These are phyloP conservation scores for Nowakowskiella sp. DNA, from an alignment of 192 early-diverging fungal species.

Conservation along the genomic window DNA sequence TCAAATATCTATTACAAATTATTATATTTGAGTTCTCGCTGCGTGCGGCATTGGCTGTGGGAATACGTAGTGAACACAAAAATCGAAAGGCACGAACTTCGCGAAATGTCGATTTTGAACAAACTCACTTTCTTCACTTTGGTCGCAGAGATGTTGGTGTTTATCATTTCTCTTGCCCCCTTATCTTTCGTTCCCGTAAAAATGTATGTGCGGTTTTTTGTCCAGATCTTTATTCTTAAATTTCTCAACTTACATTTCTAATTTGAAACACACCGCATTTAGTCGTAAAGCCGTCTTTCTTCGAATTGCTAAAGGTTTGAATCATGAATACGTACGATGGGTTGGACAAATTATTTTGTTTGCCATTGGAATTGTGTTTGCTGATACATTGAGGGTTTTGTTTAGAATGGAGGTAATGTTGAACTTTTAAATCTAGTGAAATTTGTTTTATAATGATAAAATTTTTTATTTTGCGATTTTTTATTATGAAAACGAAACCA, in stretches of 20 bases:
- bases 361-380: constrained; percentile 34
- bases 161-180: constrained; percentile 30
- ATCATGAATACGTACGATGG: constrained; percentile 33
- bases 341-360: constrained; percentile 30
- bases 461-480: neutral
- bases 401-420: constrained; percentile 22
- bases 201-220: constrained; percentile 7
- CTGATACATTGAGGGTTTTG: constrained; percentile 35
- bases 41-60: too few relatives aligned
- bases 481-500: neutral
- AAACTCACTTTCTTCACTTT: constrained; percentile 35
- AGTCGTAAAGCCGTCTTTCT: constrained; percentile 35
- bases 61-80: too few relatives aligned
- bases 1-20: too few relatives aligned
- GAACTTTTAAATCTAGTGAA: constrained; percentile 9
- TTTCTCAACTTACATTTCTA: constrained; percentile 1
- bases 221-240: neutral
- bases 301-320: constrained; percentile 6
- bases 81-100: too few relatives aligned
- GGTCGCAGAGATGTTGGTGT: constrained; percentile 28
- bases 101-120: too few relatives aligned
- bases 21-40: too few relatives aligned
- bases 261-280: neutral
- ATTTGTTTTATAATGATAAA: constrained; percentile 2
- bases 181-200: constrained; percentile 32